Evolutionary conservation across 768 basidiomycete species (phyloP).

Genomic region (Podaxis sp.): DNA sequence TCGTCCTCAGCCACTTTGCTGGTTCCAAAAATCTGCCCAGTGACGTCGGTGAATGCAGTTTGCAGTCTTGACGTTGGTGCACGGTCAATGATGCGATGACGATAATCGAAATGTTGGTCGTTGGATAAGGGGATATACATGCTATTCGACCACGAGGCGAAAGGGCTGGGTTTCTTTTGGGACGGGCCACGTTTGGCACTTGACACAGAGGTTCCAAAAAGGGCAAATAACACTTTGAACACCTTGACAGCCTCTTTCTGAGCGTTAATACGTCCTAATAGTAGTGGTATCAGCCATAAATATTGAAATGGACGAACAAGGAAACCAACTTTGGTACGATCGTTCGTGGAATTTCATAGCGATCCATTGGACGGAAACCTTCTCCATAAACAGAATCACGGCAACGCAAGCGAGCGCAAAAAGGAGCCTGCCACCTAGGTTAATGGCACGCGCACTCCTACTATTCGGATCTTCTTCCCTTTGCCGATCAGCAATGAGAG

Average conservation of each 20-base stretch:
- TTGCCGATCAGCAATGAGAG: slow-evolving; percentile 5
- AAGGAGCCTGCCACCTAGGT: slow-evolving; percentile 2
- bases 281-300: not conserved
- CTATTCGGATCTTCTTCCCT: not conserved
- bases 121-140: not conserved
- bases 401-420: slow-evolving; percentile 1
- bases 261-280: slow-evolving; percentile 1
- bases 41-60: slow-evolving; percentile 7
- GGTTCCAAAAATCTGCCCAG: slow-evolving; percentile 6
- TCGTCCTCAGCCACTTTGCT: not conserved
- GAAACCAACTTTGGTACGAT: slow-evolving; percentile 4
- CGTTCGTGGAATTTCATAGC: slow-evolving; percentile 12
- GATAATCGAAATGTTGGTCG: slow-evolving; percentile 1
- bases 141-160: not conserved
- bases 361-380: slow-evolving; percentile 6
- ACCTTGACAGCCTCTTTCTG: slow-evolving; percentile 4
- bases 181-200: not conserved
- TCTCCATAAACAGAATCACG: slow-evolving; percentile 1
- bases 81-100: slow-evolving; percentile 1
- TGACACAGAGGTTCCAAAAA: not conserved
- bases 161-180: not conserved
- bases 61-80: slow-evolving; percentile 1
- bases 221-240: not conserved
- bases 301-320: not conserved
- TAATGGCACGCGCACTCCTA: slow-evolving; percentile 4